phyloP scores from a whole-genome alignment of 768 basidiomycete species.

The Pleurotus tuoliensis region DNA sequence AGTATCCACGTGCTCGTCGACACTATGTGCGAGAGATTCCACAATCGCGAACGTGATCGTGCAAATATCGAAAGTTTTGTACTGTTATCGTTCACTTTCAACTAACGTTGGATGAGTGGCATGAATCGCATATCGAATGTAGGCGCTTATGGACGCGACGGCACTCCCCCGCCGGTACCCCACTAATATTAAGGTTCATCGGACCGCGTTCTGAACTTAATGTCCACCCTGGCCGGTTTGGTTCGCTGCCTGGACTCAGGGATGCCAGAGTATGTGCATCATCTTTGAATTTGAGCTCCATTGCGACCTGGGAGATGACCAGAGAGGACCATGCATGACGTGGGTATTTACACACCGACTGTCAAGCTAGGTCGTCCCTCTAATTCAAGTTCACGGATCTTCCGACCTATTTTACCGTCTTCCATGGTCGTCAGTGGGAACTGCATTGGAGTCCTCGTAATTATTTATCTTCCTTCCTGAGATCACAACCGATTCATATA shows the following conservation, averaged over 20 bases:
- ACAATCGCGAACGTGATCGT: too few species aligned
- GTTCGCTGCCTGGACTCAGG: slow-evolving; percentile 2
- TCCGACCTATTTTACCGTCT: not conserved
- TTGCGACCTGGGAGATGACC: not conserved
- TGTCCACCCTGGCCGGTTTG: not conserved
- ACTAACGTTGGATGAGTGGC: too few species aligned
- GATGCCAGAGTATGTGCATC: slow-evolving; percentile 1
- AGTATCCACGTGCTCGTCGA: not conserved
- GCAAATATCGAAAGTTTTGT: too few species aligned
- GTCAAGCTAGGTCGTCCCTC: slow-evolving; percentile 1
- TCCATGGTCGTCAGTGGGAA: too few species aligned
- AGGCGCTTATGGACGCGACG: slow-evolving; percentile 1
- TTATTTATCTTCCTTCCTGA: not conserved
- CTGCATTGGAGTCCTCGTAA: not conserved
- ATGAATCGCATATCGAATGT: not conserved
- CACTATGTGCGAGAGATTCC: not conserved
- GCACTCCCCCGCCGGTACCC: slow-evolving; percentile 1
- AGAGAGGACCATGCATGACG: not conserved
- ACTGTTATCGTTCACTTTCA: too few species aligned
- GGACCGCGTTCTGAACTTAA: not conserved
- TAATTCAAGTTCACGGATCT: slow-evolving; percentile 1
- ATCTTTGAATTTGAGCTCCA: not conserved
- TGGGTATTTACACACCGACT: slow-evolving; percentile 1
- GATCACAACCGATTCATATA: not conserved
- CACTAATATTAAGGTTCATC: not conserved